Conservation (phyloP, 768 basidiomycete genomes). For the Mycena polygramma region DNA sequence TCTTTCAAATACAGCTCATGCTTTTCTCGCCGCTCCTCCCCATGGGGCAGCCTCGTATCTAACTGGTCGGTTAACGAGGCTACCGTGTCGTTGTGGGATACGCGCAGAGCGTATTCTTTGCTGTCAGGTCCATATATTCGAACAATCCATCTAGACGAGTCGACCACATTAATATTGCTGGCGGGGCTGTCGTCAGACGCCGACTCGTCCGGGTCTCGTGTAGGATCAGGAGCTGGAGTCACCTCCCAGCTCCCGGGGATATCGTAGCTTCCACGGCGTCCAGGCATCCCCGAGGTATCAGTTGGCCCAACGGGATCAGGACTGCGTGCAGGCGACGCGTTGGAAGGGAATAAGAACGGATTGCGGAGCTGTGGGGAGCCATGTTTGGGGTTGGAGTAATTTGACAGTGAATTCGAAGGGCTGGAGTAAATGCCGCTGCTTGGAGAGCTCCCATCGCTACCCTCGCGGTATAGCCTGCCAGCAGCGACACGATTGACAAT, state of each 20-base stretch:
- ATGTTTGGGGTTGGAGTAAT: constrained; percentile 44
- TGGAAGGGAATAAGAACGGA: constrained; percentile 42
- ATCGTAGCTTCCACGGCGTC: constrained; percentile 44
- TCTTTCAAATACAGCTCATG: constrained; percentile 83
- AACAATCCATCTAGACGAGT: constrained; percentile 19
- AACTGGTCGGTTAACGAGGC: constrained; percentile 10
- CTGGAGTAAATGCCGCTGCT: constrained; percentile 52
- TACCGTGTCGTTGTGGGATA: constrained; percentile 68
- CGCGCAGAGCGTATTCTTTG: constrained; percentile 75
- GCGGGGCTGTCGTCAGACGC: constrained; percentile 43
- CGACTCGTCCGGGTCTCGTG: constrained; percentile 39
- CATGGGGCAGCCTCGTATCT: constrained; percentile 30
- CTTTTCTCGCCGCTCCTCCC: constrained; percentile 57
- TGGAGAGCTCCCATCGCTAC: constrained; percentile 52
- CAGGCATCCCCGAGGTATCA: not conserved
- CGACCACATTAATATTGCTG: constrained; percentile 8
- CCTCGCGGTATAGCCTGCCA: constrained; percentile 34
- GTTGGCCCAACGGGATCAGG: constrained; percentile 15
- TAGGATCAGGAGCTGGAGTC: constrained; percentile 1
- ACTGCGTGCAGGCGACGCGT: constrained; percentile 26
- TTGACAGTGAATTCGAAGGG: constrained; percentile 49
- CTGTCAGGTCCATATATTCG: constrained; percentile 83
- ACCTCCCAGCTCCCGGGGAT: constrained; percentile 24
- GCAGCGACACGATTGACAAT: constrained; percentile 69
- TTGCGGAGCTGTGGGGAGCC: constrained; percentile 52